These are phyloP conservation scores for Pseudopyrenochaeta lycopersici DNA, from an alignment of 2,329 filamentous ascomycete species.

Conservation along the genomic window DNA sequence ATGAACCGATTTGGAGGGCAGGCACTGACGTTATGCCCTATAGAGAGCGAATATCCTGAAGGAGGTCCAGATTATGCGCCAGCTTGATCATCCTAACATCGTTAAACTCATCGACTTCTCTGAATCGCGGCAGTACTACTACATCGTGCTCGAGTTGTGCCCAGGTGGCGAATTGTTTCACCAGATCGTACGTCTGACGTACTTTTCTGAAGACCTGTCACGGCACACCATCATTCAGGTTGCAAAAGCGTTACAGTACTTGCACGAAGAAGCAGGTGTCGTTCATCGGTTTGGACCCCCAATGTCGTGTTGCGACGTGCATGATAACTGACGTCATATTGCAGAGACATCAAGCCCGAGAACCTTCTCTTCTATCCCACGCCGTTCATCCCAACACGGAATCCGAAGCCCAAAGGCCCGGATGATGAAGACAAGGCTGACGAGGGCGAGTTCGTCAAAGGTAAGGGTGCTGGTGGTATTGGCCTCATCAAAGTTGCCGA, in stretches of 20 bases:
- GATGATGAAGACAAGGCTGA: conserved; percentile 98
- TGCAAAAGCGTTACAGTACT: conserved; percentile 89
- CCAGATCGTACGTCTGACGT: conserved; percentile 96
- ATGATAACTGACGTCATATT: conserved; percentile 48
- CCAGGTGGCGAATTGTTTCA: conserved; percentile 97
- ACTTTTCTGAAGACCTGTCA: conserved; percentile 96
- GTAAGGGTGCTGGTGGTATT: conserved; percentile 87
- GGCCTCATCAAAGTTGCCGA: conserved; percentile 97
- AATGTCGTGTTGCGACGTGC: conserved; percentile 5
- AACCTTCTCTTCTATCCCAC: conserved; percentile 93
- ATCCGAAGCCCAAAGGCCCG: conserved; percentile 80
- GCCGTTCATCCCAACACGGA: conserved; percentile 80
- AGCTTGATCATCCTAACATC: conserved; percentile 95
- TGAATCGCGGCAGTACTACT: conserved; percentile 95
- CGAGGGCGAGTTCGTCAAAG: conserved; percentile 89
- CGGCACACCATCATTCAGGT: conserved; percentile 95
- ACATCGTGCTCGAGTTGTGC: conserved; percentile 94
- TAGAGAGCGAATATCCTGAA: conserved; percentile 97
- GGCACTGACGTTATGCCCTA: conserved; percentile 53
- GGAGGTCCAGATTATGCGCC: conserved; percentile 98
- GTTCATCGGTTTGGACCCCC: conserved; percentile 82
- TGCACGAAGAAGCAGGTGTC: conserved; percentile 94
- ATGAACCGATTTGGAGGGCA: conserved; percentile 33
- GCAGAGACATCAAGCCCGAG: conserved; percentile 96
- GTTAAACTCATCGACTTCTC: conserved; percentile 93